Evolutionary conservation across 1,284 basidiomycete species (phyloP).

Genomic region (Ustilago sp.): DNA sequence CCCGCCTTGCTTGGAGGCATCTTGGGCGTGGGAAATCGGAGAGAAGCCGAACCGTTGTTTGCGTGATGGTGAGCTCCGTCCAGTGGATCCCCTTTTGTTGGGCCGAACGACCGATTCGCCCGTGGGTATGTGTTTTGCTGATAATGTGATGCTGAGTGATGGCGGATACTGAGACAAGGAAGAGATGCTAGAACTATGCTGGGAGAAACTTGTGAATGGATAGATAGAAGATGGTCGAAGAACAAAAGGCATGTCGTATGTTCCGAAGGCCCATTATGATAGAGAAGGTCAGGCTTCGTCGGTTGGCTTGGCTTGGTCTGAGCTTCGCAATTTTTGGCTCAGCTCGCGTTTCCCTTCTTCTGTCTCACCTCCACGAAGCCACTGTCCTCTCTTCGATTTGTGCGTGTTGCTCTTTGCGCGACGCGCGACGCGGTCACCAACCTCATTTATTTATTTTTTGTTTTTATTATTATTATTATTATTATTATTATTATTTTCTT

Average conservation of each 20-base stretch:
- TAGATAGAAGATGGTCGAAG: not conserved
- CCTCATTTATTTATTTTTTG: not conserved
- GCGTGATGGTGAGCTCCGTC: not conserved
- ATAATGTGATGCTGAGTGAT: not conserved
- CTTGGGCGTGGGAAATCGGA: constrained; percentile 17
- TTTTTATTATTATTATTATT: not conserved
- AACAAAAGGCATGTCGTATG: not conserved
- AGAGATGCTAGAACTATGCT: constrained; percentile 1
- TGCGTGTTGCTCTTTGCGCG: constrained; percentile 41
- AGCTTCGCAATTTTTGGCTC: constrained; percentile 9
- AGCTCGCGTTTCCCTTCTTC: constrained; percentile 9
- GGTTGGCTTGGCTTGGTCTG: not conserved
- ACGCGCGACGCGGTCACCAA: constrained; percentile 44
- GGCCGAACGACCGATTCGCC: not conserved
- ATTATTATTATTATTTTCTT: constrained; percentile 10
- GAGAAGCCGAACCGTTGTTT: constrained; percentile 6
- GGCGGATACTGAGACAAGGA: not conserved
- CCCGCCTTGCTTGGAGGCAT: constrained; percentile 28
- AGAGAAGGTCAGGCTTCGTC: not conserved
- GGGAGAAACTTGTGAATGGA: not conserved
- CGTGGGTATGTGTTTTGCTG: not conserved
- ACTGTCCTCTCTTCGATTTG: not conserved
- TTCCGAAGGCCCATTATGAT: not conserved
- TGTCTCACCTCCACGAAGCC: constrained; percentile 7
- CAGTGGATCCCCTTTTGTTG: not conserved